Evolutionary conservation across 768 basidiomycete species (phyloP).

Genomic region (Asterophora lycoperdoides): DNA sequence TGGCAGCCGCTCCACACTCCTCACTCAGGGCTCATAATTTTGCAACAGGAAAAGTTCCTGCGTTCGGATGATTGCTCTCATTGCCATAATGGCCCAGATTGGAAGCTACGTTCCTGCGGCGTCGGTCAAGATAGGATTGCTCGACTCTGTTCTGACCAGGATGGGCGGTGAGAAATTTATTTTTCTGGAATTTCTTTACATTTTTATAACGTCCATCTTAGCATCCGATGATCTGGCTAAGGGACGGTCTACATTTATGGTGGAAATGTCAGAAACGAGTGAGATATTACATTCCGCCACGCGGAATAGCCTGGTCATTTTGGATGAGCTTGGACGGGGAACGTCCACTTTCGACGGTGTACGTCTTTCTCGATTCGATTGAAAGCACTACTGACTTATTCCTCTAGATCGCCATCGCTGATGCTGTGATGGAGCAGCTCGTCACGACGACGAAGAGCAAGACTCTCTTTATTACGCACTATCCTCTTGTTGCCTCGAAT

Average conservation of each 20-base stretch:
- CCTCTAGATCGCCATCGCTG: conserved; percentile 78
- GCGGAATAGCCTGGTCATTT: conserved; percentile 73
- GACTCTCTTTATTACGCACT: conserved; percentile 94
- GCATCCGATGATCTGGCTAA: conserved; percentile 86
- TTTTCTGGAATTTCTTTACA: neutral
- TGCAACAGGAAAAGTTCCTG: conserved; percentile 70
- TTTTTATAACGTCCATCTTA: conserved; percentile 20
- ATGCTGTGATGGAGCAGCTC: conserved; percentile 73
- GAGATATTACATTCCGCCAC: conserved; percentile 82
- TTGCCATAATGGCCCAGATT: conserved; percentile 84
- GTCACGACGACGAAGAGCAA: conserved; percentile 55
- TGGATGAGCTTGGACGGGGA: conserved; percentile 88
- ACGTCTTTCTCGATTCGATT: conserved; percentile 13
- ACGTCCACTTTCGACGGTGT: conserved; percentile 92
- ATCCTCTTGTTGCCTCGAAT: conserved; percentile 76
- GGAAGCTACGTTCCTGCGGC: conserved; percentile 88
- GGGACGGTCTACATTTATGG: conserved; percentile 94
- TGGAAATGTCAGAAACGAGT: conserved; percentile 91
- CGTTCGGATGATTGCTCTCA: conserved; percentile 74
- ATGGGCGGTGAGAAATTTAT: conserved; percentile 67
- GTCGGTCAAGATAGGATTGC: conserved; percentile 67
- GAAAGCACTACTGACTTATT: neutral
- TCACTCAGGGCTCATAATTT: neutral
- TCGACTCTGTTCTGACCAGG: conserved; percentile 82
- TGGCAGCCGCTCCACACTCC: neutral